These are phyloP conservation scores for Kodamaea sp. DNA, from an alignment of 1,139 yeast genomes.

Conservation along the genomic window DNA sequence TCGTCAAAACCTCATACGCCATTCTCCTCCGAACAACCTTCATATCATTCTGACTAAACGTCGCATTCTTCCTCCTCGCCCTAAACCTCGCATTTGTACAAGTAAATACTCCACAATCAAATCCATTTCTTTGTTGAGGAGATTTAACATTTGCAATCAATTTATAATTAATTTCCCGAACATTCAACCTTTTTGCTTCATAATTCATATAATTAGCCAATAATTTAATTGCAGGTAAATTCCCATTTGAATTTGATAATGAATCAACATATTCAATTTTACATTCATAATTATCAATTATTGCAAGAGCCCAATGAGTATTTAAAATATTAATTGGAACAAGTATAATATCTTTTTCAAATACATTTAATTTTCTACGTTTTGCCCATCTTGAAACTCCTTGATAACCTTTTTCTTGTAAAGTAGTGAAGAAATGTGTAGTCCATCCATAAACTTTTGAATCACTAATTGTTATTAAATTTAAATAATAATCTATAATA, in stretches of 20 bases:
- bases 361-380: slow-evolving; percentile 68
- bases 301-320: slow-evolving; percentile 92
- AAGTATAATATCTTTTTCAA: slow-evolving; percentile 59
- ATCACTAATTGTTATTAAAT: slow-evolving; percentile 43
- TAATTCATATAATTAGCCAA: slow-evolving; percentile 59
- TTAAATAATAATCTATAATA: slow-evolving; percentile 78
- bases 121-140: slow-evolving; percentile 89
- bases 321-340: slow-evolving; percentile 81
- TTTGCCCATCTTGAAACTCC: slow-evolving; percentile 92
- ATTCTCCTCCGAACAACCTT: slow-evolving; percentile 62
- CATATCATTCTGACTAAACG: slow-evolving; percentile 71
- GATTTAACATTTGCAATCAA: slow-evolving; percentile 41
- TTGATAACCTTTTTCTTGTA: slow-evolving; percentile 67
- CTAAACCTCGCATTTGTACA: slow-evolving; percentile 72
- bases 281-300: slow-evolving; percentile 58
- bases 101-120: slow-evolving; percentile 93
- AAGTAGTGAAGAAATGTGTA: slow-evolving; percentile 78
- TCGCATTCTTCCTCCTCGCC: slow-evolving; percentile 44
- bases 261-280: slow-evolving; percentile 78
- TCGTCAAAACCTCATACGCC: slow-evolving; percentile 50
- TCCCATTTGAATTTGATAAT: slow-evolving; percentile 49
- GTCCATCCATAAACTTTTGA: slow-evolving; percentile 67
- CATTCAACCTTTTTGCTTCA: slow-evolving; percentile 47
- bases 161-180: slow-evolving; percentile 25
- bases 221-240: slow-evolving; percentile 50